Conservation (phyloP, 2,329 filamentous ascomycete species). For the Sclerotinia spermophila region DNA sequence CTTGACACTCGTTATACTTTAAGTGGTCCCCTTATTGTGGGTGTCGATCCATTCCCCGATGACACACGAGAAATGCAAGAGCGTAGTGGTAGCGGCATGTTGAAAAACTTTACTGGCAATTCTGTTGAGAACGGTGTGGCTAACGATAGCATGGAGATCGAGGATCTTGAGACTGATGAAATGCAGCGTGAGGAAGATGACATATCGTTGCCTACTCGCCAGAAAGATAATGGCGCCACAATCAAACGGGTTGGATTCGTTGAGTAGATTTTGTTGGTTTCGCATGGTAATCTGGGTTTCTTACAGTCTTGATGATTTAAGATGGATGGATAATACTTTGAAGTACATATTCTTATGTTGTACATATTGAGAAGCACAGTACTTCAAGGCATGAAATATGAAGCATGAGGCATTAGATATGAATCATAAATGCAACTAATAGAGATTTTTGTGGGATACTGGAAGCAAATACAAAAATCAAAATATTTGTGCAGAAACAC, state of each 20-base stretch:
- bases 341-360: background rate
- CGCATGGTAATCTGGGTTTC: background rate
- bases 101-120: conserved; percentile 20
- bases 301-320: background rate
- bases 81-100: conserved; percentile 27
- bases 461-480: background rate
- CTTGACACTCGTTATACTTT: background rate
- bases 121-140: conserved; percentile 25
- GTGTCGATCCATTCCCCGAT: conserved; percentile 27
- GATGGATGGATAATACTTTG: background rate
- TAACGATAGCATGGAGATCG: conserved; percentile 37
- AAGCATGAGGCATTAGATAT: background rate
- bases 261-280: conserved; percentile 13
- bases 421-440: background rate
- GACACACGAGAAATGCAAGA: conserved; percentile 35
- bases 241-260: conserved; percentile 31
- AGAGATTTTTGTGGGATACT: background rate
- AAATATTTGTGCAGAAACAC: no score
- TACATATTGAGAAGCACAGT: conserved; percentile 9
- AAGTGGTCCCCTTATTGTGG: conserved; percentile 22
- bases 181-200: conserved; percentile 22
- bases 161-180: conserved; percentile 31
- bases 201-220: background rate
- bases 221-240: conserved; percentile 22
- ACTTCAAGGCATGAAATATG: background rate